Base-by-base conservation (phyloP, 1,139 yeast genomes). In the Blastobotrys petasosporus region DNA sequence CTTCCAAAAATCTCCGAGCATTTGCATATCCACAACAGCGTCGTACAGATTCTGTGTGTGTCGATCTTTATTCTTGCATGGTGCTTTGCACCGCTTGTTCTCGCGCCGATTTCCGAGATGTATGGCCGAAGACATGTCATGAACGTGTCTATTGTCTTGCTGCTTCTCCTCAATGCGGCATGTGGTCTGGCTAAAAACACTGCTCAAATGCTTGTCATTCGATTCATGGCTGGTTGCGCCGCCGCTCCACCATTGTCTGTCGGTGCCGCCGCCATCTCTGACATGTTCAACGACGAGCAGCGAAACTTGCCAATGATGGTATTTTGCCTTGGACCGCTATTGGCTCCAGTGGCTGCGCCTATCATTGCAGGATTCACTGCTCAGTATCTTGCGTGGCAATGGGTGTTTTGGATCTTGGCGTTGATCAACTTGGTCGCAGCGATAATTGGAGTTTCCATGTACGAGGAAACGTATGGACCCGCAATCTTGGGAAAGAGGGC, bases 241-340 rank as follows among this genome's bases (percentile, higher is more conserved):
- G 83, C 82, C 3, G 75, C 81, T 47, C 80, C 84, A 1, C 79
- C 85, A 1, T 64, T 80, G 40, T 76, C 79, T 44, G 81, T 80
- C n/a, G 84, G 85, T n/a, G 85, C 84, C 1, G 87, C 86, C 30
- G 74, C 79, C 3, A 60, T 81, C 41, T 82, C 83, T n/a, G 87
- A 81, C 57, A 61, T 79, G 47, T 81, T 74, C 64, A 67, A 68
- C 41, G 79, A 77, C 51, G 57, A 64, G 31, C 70, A 75, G 38
- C 67, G 86, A 41, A 78, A 76, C 41, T 57, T 68, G 30, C 85
- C 85, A 2, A 67, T 80, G 70, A 80, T 82, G 0, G 62, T 77
- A n/a, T 80, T 76, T 60, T 70, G 79, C 1, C 57, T 79, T 28
- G 80, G 82, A 23, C 85, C 86, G 1, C 48, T 57, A 20, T 63